phyloP scores from a whole-genome alignment of 2,329 filamentous ascomycete species.

The Aspergillus puulaauensis region DNA sequence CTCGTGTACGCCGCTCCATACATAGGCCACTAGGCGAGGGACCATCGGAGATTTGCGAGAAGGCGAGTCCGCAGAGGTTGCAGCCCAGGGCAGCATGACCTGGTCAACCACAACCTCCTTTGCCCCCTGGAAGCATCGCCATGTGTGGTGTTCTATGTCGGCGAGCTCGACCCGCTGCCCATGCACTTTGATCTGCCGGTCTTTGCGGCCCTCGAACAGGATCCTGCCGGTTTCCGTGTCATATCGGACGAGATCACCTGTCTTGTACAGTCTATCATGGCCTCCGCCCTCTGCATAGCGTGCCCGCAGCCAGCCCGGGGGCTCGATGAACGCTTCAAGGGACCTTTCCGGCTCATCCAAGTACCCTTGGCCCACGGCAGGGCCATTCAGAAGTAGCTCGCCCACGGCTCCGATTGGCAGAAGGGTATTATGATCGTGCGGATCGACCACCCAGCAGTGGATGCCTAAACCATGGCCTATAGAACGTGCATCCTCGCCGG shows the following conservation, averaged over 20 bases:
- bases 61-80: background rate
- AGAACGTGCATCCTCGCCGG: background rate
- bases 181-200: conserved; percentile 21
- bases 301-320: background rate
- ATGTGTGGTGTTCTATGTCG: conserved; percentile 13
- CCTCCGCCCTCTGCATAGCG: background rate
- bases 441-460: background rate
- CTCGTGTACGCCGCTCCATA: too few species aligned
- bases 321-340: conserved; percentile 51
- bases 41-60: background rate
- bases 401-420: background rate
- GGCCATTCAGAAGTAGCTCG: background rate
- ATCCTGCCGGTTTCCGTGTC: background rate
- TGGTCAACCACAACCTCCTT: background rate
- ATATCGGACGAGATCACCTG: background rate
- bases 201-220: background rate
- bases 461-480: background rate
- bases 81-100: background rate
- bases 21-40: background rate
- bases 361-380: background rate
- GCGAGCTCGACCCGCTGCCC: conserved; percentile 23
- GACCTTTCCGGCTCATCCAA: conserved; percentile 47
- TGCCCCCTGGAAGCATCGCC: background rate
- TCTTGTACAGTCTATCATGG: background rate
- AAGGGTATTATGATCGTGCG: background rate